Evolutionary conservation across 2,329 filamentous ascomycete species (phyloP), one percentile per base, ranked within the genome.

Genomic region (Teratosphaeria zuluensis): DNA sequence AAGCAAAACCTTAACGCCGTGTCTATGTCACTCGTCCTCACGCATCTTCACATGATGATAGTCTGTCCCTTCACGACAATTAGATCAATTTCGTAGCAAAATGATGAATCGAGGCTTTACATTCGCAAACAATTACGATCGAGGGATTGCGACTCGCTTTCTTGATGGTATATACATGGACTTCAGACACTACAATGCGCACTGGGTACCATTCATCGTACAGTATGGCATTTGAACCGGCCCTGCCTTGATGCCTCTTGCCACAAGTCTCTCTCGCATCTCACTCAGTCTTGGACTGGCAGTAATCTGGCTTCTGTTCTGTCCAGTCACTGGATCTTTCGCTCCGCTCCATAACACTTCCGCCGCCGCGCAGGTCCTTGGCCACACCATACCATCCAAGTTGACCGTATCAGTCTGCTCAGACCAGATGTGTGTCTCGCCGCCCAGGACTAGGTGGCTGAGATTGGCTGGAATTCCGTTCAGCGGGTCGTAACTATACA

Each of bases 291-390:
- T 77, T 12, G 86, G 86, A 51, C 80, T 81, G 9, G 87, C 88
- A 42, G 85, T 82, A 59, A 88, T 76, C 75, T 89, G 86, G 62
- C 83, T 88, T 56, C 89, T 78, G 72, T 90, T 90, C 69, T 81
- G 74, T 1, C 88, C 88, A 16, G 77, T 71, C 2, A 77, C 80
- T 21, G 42, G 42, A 68, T 92, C 88, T 60, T 81, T 81, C 2
- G 79, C 76, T 28, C 89, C 89, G 48, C 84, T 88, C 90, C 90
- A 95, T 53, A 92, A 78, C 1, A 92, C 84, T 75, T 95, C 90
- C 30, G 82, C 88, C 0, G 86, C 88, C 0, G 88, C 89, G 56
- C 81, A 82, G 1, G 83, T 84, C 5, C 90, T 80, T 7, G 90
- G 90, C 90, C 90, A 95, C 8, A 92, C 75, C 72, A 89, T 84